These are phyloP conservation scores for Lentinula raphanica DNA, from an alignment of 768 basidiomycete genomes.

Conservation along the genomic window DNA sequence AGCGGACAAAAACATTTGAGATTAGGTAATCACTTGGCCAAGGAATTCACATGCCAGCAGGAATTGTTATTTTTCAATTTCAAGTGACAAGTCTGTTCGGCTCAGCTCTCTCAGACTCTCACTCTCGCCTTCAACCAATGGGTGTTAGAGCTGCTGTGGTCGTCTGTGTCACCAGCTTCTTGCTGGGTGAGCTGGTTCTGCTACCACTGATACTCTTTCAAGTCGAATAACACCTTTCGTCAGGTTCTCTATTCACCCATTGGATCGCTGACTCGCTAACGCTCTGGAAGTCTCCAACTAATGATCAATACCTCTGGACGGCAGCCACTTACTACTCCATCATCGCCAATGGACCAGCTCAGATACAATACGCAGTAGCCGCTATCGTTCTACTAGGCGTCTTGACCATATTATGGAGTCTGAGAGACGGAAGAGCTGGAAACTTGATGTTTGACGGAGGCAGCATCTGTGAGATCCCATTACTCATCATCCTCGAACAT, in stretches of 20 bases:
- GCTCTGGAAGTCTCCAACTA: conserved; percentile 82
- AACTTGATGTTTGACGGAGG: conserved; percentile 92
- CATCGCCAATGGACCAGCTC: conserved; percentile 58
- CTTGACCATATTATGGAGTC: conserved; percentile 69
- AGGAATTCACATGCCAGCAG: background rate
- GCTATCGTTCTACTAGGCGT: conserved; percentile 55
- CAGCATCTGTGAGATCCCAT: conserved; percentile 64
- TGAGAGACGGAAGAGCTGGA: conserved; percentile 70
- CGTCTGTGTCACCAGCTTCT: conserved; percentile 72
- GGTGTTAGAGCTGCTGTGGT: conserved; percentile 71
- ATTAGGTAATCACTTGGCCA: background rate
- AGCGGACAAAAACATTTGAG: background rate
- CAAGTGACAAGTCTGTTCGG: background rate
- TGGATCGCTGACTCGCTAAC: conserved; percentile 94
- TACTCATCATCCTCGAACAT: background rate
- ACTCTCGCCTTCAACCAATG: conserved; percentile 38
- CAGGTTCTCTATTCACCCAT: conserved; percentile 80
- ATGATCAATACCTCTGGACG: conserved; percentile 80
- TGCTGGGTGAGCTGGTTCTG: conserved; percentile 52
- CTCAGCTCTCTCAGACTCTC: background rate
- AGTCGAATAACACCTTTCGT: background rate
- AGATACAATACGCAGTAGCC: conserved; percentile 53
- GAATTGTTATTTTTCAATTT: background rate
- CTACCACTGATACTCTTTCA: background rate
- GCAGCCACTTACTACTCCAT: conserved; percentile 80